Evolutionary conservation across 495 filamentous ascomycete species (phyloP), one percentile per base, ranked within the genome.

Genomic region (Hypoxylon trugodes): DNA sequence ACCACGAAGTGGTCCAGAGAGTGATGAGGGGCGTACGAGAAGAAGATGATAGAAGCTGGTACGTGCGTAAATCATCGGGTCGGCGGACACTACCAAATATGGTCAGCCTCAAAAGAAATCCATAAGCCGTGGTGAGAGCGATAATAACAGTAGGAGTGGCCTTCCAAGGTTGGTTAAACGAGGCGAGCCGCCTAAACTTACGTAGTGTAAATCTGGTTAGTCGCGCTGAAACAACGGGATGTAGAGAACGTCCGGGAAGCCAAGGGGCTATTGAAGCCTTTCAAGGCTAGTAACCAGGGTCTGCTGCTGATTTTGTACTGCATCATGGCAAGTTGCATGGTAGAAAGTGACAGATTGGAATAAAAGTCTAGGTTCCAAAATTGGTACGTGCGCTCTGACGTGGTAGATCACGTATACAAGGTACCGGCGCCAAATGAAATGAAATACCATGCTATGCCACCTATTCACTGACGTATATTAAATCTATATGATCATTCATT

Each of bases 1-100:
- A 90, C 73, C 81, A 90, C 6, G 83, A 85, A 0, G 89, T 81
- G 1, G 86, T 89, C 89, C 88, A 91, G 10, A 90, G 74, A 1
- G 89, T 90, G 26, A 91, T 76, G 4, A 91, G 75, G 4, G 88
- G 84, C n/a, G 74, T 79, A 16, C 80, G 74, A 6, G 78, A 75
- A n/a, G 82, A 80, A 1, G 86, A 79, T 0, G 85, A 84, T 37
- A 88, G 73, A 37, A 86, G 78, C 15, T 82, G 80, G 56, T 88
- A 82, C 32, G 79, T 86, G 67, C 85, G 71, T 57, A 90, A 81
- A 59, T 89, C 85, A 49, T 84, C 76, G n/a, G 79, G 76, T 30
- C 77, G 78, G 35, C 88, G 86, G 54, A 89, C 77, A 3, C 82
- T 87, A 54, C 6, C 16, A 40, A 26, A 43, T 9, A 45, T 41